Conservation (phyloP, 345 rosid species). For the Eucalyptus cloeziana region DNA sequence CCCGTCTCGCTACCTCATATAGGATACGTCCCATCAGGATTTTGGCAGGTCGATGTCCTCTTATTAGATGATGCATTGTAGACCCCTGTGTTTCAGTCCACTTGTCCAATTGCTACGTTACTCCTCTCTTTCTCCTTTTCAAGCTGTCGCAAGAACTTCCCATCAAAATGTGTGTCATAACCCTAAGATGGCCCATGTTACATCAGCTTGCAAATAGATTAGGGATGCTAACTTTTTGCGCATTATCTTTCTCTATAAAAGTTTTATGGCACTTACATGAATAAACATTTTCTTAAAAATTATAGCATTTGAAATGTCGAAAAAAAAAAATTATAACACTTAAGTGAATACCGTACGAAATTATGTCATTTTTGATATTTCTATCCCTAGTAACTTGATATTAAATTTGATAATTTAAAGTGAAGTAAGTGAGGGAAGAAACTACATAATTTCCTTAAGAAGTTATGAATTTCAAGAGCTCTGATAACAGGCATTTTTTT, state of each 20-base stretch:
- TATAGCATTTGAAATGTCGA: too few species aligned
- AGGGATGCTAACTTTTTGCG: not conserved
- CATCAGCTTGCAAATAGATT: not conserved
- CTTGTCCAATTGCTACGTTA: not conserved
- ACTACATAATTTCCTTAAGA: not conserved
- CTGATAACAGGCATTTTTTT: not conserved
- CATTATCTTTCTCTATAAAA: not conserved
- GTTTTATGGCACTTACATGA: not conserved
- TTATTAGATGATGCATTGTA: not conserved
- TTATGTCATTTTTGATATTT: too few species aligned
- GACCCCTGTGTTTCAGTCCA: not conserved
- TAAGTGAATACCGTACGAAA: accelerated
- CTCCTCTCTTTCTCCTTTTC: not conserved
- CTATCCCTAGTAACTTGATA: not conserved
- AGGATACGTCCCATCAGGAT: not conserved
- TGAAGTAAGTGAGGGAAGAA: not conserved
- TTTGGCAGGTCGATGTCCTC: not conserved
- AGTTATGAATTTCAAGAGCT: not conserved
- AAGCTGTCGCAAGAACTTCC: not conserved
- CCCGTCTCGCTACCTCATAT: not conserved
- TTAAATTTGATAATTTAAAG: not conserved
- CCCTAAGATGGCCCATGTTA: not conserved
- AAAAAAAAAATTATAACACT: too few species aligned
- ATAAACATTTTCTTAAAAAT: too few species aligned
- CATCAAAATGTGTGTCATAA: not conserved